Evolutionary conservation across 73 alveolate species (phyloP).

Genomic region (Stentor roeselii): DNA sequence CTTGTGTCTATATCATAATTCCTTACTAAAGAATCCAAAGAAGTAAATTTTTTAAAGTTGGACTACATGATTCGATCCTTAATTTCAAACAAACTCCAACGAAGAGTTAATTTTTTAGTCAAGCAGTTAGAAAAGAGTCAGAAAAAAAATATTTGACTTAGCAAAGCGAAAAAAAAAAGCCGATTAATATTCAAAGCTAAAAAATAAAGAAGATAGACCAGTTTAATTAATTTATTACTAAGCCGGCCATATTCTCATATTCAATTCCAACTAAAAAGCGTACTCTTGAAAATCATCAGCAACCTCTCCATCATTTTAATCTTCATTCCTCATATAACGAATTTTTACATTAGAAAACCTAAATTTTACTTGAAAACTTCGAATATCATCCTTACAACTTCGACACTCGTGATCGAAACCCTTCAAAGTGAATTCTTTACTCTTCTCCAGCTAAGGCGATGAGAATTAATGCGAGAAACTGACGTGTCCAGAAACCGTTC

Average conservation of each 20-base stretch:
- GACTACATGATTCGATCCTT: slow-evolving; percentile 92
- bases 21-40: slow-evolving; percentile 77
- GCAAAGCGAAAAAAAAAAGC: slow-evolving; percentile 30
- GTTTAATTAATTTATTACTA: no score
- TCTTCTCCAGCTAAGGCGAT: slow-evolving; percentile 72
- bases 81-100: slow-evolving; percentile 87
- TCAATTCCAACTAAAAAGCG: slow-evolving; percentile 81
- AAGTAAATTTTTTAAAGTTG: slow-evolving; percentile 83
- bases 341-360: slow-evolving; percentile 70
- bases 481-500: slow-evolving; percentile 73
- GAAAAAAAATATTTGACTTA: slow-evolving; percentile 33
- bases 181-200: neutral
- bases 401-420: slow-evolving; percentile 61
- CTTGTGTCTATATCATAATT: slow-evolving; percentile 93
- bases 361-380: slow-evolving; percentile 60
- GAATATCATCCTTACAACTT: slow-evolving; percentile 59
- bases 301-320: slow-evolving; percentile 51
- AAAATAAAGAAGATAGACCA: neutral
- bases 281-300: slow-evolving; percentile 46
- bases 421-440: slow-evolving; percentile 63
- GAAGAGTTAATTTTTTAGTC: slow-evolving; percentile 90
- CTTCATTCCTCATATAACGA: slow-evolving; percentile 28
- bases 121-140: slow-evolving; percentile 84
- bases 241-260: slow-evolving; percentile 77
- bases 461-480: slow-evolving; percentile 61